phyloP scores from a whole-genome alignment of 139 green algal genomes.

The Zygnema cylindricum region DNA sequence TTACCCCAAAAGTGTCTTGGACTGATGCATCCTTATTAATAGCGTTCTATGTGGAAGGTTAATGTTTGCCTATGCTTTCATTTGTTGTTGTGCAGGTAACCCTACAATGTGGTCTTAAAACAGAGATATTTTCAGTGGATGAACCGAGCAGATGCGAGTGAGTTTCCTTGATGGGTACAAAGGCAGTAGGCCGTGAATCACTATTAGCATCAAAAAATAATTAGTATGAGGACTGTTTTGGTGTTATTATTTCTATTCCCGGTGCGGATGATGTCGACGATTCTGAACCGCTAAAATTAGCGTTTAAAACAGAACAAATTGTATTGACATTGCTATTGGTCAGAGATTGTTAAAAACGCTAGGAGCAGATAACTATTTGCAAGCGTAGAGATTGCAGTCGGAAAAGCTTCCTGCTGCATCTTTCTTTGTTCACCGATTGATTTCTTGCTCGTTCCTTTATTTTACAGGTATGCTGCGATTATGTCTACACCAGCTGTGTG shows the following conservation, averaged over 20 bases:
- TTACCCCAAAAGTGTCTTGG: too few relatives aligned
- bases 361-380: not conserved
- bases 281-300: not conserved
- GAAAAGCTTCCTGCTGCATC: too few relatives aligned
- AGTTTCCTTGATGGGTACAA: not conserved
- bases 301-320: not conserved
- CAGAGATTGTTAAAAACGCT: not conserved
- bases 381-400: too few relatives aligned
- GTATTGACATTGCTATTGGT: too few relatives aligned
- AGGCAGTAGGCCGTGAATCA: not conserved
- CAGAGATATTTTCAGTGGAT: constrained; percentile 44
- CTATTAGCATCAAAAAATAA: too few relatives aligned
- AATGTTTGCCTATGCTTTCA: too few relatives aligned
- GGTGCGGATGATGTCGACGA: not conserved
- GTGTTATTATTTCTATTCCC: not conserved
- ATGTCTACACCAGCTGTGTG: constrained; percentile 36
- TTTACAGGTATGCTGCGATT: constrained; percentile 20
- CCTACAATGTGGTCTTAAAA: constrained; percentile 50
- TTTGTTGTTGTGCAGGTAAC: constrained; percentile 56
- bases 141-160: constrained; percentile 63
- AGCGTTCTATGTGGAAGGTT: too few relatives aligned
- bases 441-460: too few relatives aligned
- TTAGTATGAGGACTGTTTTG: too few relatives aligned
- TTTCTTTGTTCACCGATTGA: too few relatives aligned
- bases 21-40: too few relatives aligned